These are phyloP conservation scores for Trametes sanguinea DNA, from an alignment of 768 basidiomycete species.

Conservation along the genomic window DNA sequence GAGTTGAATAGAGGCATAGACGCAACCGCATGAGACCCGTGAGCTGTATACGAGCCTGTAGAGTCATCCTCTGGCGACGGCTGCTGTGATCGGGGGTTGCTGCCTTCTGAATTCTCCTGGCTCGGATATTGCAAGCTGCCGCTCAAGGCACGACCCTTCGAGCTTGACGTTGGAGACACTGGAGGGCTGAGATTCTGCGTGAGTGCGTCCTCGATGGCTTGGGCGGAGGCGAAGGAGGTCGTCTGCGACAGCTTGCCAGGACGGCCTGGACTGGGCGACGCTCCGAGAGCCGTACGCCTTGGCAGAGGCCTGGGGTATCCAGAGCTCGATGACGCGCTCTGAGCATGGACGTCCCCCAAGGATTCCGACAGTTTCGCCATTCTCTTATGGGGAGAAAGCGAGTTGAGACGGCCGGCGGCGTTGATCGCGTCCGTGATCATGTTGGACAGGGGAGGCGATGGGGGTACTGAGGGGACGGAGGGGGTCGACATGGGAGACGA, in stretches of 20 bases:
- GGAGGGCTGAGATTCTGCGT: slow-evolving; percentile 7
- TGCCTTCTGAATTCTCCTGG: not conserved
- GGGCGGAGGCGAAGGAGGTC: slow-evolving; percentile 13
- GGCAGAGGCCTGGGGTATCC: not conserved
- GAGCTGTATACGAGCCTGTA: not conserved
- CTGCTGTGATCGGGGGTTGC: not conserved
- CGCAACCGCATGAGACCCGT: slow-evolving; percentile 4
- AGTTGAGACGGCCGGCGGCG: slow-evolving; percentile 7
- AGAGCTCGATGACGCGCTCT: too few relatives aligned
- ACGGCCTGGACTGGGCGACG: not conserved
- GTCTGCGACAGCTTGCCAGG: not conserved
- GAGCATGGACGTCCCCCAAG: too few relatives aligned
- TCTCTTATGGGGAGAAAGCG: not conserved
- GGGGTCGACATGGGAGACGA: slow-evolving; percentile 22
- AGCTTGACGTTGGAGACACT: not conserved
- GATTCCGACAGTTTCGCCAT: not conserved
- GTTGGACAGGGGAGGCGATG: slow-evolving; percentile 17
- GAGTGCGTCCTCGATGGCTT: slow-evolving; percentile 23
- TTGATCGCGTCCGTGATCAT: slow-evolving; percentile 24
- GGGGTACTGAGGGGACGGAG: slow-evolving; percentile 10
- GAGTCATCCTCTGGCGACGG: not conserved
- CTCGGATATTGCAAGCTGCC: slow-evolving; percentile 4
- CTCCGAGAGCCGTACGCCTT: slow-evolving; percentile 2
- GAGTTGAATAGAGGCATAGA: not conserved
- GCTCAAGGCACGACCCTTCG: not conserved